phyloP scores from a whole-genome alignment of 805 yeast genomes.

The Ogataea trehaloabstinens region DNA sequence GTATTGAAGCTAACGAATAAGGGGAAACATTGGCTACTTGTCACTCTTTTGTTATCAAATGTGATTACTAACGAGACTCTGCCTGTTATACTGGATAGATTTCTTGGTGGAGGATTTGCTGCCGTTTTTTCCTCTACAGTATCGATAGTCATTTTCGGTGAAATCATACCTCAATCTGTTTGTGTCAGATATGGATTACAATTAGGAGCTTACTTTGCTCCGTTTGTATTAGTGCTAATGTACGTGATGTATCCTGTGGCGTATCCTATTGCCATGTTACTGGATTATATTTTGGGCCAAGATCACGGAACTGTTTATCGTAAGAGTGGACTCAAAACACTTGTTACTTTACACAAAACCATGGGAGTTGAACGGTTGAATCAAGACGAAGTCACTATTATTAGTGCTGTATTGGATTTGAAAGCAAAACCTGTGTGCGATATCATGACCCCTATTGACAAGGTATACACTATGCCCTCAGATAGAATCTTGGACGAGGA shows the following conservation, averaged over 20 bases:
- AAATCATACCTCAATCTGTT: slow-evolving; percentile 90
- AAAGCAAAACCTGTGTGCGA: slow-evolving; percentile 84
- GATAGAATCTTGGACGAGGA: slow-evolving; percentile 79
- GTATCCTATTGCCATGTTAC: slow-evolving; percentile 78
- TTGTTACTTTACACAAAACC: slow-evolving; percentile 88
- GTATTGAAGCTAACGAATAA: slow-evolving; percentile 70
- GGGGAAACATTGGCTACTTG: slow-evolving; percentile 96
- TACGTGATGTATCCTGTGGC: slow-evolving; percentile 89
- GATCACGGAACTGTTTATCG: slow-evolving; percentile 95
- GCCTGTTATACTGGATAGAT: slow-evolving; percentile 89
- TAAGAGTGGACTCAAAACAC: slow-evolving; percentile 87
- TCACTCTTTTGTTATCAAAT: slow-evolving; percentile 78
- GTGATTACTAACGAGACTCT: slow-evolving; percentile 93
- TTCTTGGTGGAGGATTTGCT: slow-evolving; percentile 96
- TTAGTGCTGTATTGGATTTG: slow-evolving; percentile 87
- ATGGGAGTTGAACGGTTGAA: slow-evolving; percentile 94
- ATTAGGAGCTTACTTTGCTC: slow-evolving; percentile 87
- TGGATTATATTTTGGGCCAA: slow-evolving; percentile 85
- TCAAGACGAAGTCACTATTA: slow-evolving; percentile 94
- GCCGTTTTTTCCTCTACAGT: slow-evolving; percentile 95
- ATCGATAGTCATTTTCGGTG: slow-evolving; percentile 91
- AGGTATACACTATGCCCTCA: slow-evolving; percentile 85
- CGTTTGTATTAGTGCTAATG: slow-evolving; percentile 83
- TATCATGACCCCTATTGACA: slow-evolving; percentile 92
- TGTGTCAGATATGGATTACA: slow-evolving; percentile 92